phyloP scores from a whole-genome alignment of 192 early-diverging fungal species.

The Coemansia umbellata region DNA sequence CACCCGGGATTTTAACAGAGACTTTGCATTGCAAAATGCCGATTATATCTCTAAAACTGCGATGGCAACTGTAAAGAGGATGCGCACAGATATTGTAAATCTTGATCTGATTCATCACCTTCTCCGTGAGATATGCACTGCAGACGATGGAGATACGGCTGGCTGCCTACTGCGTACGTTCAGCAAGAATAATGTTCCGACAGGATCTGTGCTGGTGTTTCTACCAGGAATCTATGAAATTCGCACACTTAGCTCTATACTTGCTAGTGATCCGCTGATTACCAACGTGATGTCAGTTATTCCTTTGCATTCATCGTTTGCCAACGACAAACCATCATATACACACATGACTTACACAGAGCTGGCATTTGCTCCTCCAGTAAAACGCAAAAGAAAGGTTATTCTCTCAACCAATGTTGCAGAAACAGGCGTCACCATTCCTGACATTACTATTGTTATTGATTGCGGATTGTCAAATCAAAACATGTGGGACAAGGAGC shows the following conservation, averaged over 20 bases:
- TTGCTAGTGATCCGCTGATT: conserved; percentile 12
- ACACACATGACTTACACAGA: conserved; percentile 39
- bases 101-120: conserved; percentile 58
- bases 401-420: conserved; percentile 88
- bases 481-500: conserved; percentile 53
- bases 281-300: conserved; percentile 34
- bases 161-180: not conserved
- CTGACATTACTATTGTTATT: conserved; percentile 68
- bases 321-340: conserved; percentile 15
- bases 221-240: conserved; percentile 72
- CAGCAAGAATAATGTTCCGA: conserved; percentile 5
- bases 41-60: conserved; percentile 6
- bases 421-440: conserved; percentile 57
- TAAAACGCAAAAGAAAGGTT: conserved; percentile 67
- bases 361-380: conserved; percentile 30
- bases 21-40: not conserved
- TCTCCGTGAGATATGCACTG: conserved; percentile 47
- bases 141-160: not conserved
- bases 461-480: conserved; percentile 67
- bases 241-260: conserved; percentile 58
- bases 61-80: conserved; percentile 10
- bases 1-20: not conserved
- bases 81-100: conserved; percentile 53
- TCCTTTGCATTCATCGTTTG: conserved; percentile 57
- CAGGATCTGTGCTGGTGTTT: conserved; percentile 64